Percentiles rank a stretch among this genome's conserved stretches.
These are phyloP conservation scores for Plasmodium vinckei DNA, from an alignment of 169 alveolate species.

Conservation along the genomic window DNA sequence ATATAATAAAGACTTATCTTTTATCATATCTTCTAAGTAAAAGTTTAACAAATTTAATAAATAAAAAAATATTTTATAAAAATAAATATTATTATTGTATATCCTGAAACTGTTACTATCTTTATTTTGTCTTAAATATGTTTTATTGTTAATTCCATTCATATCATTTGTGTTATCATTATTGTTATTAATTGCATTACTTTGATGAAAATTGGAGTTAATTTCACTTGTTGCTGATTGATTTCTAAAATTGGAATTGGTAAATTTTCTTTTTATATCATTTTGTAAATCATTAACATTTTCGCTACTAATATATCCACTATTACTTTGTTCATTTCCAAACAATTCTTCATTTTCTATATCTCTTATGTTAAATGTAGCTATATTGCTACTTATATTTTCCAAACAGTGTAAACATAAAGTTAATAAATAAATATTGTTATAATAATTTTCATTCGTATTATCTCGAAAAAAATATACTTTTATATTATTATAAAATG, in stretches of 20 bases:
- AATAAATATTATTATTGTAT: conserved; percentile 47
- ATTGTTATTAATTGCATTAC: conserved; percentile 19
- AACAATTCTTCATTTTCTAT: conserved; percentile 51
- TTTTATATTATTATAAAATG: conserved; percentile 68
- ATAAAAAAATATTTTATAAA: conserved; percentile 72
- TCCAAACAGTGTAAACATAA: conserved; percentile 76
- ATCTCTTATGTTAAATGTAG: conserved; percentile 63
- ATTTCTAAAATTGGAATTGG: conserved; percentile 56
- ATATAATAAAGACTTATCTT: conserved; percentile 65
- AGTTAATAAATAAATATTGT: conserved; percentile 67
- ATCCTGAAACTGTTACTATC: conserved; percentile 56
- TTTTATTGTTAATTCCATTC: background rate
- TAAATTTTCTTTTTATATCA: conserved; percentile 57
- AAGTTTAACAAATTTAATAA: conserved; percentile 66
- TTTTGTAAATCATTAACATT: conserved; percentile 47
- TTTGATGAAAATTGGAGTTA: conserved; percentile 52
- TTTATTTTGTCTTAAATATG: conserved; percentile 44
- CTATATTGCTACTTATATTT: conserved; percentile 74
- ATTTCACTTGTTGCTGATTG: conserved; percentile 50
- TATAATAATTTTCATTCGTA: conserved; percentile 73
- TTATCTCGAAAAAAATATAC: conserved; percentile 68
- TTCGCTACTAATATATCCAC: conserved; percentile 2
- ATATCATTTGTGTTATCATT: background rate
- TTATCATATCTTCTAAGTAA: conserved; percentile 76
- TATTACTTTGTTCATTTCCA: conserved; percentile 24